Evolutionary conservation across 257 asterid species (phyloP), one percentile per base, ranked within the genome.

Genomic region (Fraxinus pennsylvanica): DNA sequence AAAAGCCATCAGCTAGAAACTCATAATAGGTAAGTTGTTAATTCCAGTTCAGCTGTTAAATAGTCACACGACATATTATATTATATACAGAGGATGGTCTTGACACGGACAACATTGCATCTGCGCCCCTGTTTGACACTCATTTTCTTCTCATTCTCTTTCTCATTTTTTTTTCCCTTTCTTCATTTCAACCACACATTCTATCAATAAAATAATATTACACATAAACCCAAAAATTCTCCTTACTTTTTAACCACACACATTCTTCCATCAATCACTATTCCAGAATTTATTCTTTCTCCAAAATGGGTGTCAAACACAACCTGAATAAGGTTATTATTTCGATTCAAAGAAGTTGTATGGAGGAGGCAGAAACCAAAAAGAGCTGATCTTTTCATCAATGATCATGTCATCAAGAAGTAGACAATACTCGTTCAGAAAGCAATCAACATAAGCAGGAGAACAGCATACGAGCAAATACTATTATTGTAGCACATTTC

Each of bases 301-400:
- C 27, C 27, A 25, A 25, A 25, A 25, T 0, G 27, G 27, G 27
- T 25, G 27, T 25, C 27, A 25, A 25, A 25, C 27, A 25, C 27
- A 25, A 25, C 27, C 27, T 25, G 0, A n/a, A 22, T 59, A 59
- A 59, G 29, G 67, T 8, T 21, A 59, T 21, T 8, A 59, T n/a
- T n/a, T 5, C 5, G 30, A 59, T 59, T 59, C 67, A 7, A 21
- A 54, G 68, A 22, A n/a, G 36, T 27, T 27, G 29, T 63, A 63
- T 13, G n/a, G 2, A 9, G 35, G 19, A 63, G 69, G 69, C 35
- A 63, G 69, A 27, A 59, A 6, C 47, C 68, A 59, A 7, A 74
- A 61, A 76, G 9, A 68, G n/a, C 38, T 30, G 65, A 65, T 38
- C 36, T 69, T 65, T 78, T 14, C 57, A 78, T 47, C 76, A 39